Conservation (phyloP, 2,329 filamentous ascomycete genomes). For the Penicillium sp. region DNA sequence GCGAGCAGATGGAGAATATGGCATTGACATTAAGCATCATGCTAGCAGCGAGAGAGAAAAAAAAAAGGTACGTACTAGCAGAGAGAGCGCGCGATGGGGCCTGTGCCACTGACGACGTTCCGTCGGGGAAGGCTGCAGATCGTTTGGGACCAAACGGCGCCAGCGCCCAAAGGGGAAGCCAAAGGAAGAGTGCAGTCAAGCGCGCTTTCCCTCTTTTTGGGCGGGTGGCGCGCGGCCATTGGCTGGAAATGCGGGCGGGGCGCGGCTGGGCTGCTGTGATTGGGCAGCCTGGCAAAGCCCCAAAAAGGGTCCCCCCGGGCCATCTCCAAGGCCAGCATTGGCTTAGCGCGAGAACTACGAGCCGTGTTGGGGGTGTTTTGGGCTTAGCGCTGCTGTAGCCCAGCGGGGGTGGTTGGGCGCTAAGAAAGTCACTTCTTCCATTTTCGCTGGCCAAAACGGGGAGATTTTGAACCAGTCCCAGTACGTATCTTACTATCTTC, state of each 20-base stretch:
- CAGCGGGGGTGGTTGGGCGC: not conserved
- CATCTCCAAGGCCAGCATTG: not conserved
- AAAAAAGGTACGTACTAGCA: constrained; percentile 25
- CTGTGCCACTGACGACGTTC: constrained; percentile 41
- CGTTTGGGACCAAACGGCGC: constrained; percentile 27
- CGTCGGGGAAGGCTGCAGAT: constrained; percentile 38
- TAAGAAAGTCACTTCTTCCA: not conserved
- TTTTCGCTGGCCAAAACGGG: not conserved
- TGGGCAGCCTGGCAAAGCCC: not conserved
- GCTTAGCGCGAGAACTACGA: not conserved
- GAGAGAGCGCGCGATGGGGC: no score
- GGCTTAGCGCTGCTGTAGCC: not conserved
- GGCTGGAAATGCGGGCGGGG: not conserved
- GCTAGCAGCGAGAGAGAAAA: constrained; percentile 7
- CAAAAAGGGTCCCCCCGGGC: constrained; percentile 6
- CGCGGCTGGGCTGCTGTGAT: constrained; percentile 10
- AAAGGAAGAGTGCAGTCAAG: not conserved
- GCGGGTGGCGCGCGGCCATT: not conserved
- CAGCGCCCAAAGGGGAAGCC: constrained; percentile 13
- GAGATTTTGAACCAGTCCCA: constrained; percentile 3
- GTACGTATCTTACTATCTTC: not conserved
- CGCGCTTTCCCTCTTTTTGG: not conserved
- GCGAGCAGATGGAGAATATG: not conserved
- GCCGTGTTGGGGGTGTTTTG: constrained; percentile 2
- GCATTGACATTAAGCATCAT: constrained; percentile 20